Evolutionary conservation across 1,139 yeast genomes (phyloP).

Genomic region (Meyerozyma smithsonii): DNA sequence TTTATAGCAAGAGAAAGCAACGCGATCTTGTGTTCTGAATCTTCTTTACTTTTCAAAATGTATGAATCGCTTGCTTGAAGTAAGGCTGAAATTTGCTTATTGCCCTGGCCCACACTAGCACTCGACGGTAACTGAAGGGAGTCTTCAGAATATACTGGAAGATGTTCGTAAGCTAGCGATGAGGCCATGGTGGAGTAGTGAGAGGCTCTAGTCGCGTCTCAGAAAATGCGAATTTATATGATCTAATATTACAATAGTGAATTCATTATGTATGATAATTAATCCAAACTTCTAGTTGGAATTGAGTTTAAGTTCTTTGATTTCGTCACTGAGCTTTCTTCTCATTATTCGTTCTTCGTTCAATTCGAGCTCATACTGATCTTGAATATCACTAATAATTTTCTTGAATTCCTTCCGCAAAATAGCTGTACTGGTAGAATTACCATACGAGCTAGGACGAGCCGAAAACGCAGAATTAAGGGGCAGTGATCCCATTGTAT

Average conservation of each 20-base stretch:
- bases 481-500: not conserved
- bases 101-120: not conserved
- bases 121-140: not conserved
- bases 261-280: not conserved
- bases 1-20: not conserved
- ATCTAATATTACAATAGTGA: not conserved
- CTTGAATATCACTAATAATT: conserved; percentile 59
- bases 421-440: conserved; percentile 33
- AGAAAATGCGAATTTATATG: no score
- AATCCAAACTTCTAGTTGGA: not conserved
- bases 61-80: not conserved
- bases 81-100: not conserved
- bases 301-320: not conserved
- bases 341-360: conserved; percentile 54
- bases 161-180: not conserved
- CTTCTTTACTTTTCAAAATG: not conserved
- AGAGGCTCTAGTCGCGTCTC: no score
- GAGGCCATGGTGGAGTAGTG: no score
- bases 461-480: conserved; percentile 7
- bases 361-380: conserved; percentile 55
- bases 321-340: conserved; percentile 30
- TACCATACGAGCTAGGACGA: conserved; percentile 25
- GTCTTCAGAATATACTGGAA: not conserved
- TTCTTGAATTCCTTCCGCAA: conserved; percentile 69
- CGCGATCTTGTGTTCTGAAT: not conserved